Conservation (phyloP, 148 eudicot species). For the Arctostaphylos glauca region DNA sequence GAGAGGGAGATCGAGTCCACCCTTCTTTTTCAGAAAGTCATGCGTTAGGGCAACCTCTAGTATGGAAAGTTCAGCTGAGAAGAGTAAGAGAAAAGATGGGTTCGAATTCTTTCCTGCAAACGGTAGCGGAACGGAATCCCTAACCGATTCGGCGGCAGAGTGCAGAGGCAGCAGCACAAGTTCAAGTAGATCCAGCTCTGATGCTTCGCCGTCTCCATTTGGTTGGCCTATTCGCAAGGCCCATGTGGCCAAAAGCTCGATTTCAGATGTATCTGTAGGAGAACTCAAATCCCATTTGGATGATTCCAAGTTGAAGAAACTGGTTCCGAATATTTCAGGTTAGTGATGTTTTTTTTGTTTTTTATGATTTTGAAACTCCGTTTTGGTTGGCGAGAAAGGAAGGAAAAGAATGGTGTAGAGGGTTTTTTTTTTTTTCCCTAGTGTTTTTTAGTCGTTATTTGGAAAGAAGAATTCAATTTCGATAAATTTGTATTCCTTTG, state of each 20-base stretch:
- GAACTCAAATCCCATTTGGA: constrained; percentile 30
- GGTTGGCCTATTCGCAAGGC: constrained; percentile 87
- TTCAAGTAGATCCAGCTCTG: constrained; percentile 49
- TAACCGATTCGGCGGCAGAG: constrained; percentile 9
- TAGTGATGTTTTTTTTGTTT: constrained; percentile 12
- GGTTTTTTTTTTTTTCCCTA: no score
- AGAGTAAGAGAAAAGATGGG: constrained; percentile 31
- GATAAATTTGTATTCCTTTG: not conserved
- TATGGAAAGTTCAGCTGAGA: constrained; percentile 30
- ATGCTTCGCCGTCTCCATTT: constrained; percentile 47
- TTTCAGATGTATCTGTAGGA: constrained; percentile 16
- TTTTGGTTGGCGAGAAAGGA: constrained; percentile 6
- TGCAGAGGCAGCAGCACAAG: constrained; percentile 28
- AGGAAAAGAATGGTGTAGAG: not conserved
- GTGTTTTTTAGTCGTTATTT: not conserved
- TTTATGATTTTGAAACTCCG: not conserved
- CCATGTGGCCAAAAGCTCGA: constrained; percentile 25
- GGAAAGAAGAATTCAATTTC: not conserved
- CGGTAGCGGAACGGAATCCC: constrained; percentile 18
- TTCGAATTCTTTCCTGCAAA: constrained; percentile 28
- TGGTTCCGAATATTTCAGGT: constrained; percentile 61
- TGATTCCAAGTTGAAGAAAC: constrained; percentile 46
- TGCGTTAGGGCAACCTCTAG: not conserved
- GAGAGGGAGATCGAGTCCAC: not conserved
- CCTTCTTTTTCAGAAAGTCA: not conserved